Percentiles rank a stretch among this genome's conserved stretches.
Conservation (phyloP, 768 basidiomycete genomes). For the Tulasnella calospora region DNA sequence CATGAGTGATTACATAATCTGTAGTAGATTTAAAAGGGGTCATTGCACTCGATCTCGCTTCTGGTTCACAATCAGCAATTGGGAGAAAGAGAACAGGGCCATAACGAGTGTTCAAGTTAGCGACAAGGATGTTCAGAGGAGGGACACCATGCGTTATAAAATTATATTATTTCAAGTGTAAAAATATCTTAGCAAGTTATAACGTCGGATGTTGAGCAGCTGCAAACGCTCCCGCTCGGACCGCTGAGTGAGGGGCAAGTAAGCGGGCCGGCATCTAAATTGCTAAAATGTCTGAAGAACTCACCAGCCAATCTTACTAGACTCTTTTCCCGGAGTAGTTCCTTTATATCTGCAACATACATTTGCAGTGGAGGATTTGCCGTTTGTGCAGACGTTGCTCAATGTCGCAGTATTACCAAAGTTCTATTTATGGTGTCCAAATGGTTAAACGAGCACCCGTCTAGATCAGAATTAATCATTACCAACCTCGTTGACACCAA, state of each 20-base stretch:
- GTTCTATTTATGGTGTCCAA: no score
- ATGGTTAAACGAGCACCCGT: no score
- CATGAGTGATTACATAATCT: background rate
- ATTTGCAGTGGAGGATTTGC: background rate
- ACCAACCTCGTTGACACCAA: background rate
- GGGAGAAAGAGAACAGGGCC: no score
- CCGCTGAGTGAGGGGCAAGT: background rate
- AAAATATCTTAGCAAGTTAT: background rate
- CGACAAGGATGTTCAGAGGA: background rate
- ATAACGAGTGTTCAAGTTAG: no score
- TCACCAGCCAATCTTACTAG: background rate
- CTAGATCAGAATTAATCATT: no score
- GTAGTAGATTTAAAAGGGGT: background rate
- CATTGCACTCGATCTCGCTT: no score
- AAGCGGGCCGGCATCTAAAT: background rate
- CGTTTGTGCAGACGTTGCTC: background rate
- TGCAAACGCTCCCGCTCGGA: background rate
- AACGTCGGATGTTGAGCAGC: background rate
- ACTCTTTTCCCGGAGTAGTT: background rate
- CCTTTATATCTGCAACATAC: background rate
- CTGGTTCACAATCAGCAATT: no score
- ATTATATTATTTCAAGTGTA: background rate
- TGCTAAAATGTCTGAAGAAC: background rate
- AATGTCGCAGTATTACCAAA: no score
- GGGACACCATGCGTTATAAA: background rate